Evolutionary conservation across 2,329 filamentous ascomycete species (phyloP).

Genomic region (Hypoxylon sp.): DNA sequence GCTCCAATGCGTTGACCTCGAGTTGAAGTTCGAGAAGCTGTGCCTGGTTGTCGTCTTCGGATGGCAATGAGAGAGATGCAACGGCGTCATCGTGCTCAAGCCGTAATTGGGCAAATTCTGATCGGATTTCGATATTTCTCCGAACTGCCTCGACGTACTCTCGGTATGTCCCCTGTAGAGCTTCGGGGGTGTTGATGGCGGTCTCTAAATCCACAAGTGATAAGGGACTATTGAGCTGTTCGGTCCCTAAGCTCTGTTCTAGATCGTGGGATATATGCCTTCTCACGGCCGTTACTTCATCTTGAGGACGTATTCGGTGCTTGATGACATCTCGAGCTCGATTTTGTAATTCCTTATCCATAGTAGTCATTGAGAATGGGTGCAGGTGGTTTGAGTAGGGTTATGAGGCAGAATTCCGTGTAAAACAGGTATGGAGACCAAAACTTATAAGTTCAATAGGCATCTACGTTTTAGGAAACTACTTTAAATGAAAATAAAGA

Average conservation of each 20-base stretch:
- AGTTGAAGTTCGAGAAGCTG: conserved; percentile 59
- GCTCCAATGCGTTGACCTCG: conserved; percentile 58
- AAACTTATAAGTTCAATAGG: no score
- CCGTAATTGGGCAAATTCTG: conserved; percentile 54
- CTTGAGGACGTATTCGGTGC: conserved; percentile 64
- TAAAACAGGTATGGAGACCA: no score
- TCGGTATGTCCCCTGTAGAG: conserved; percentile 58
- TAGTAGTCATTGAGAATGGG: conserved; percentile 17
- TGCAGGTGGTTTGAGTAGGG: no score
- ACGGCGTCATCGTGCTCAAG: conserved; percentile 40
- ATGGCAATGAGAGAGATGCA: conserved; percentile 32
- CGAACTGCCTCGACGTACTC: conserved; percentile 64
- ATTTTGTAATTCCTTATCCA: conserved; percentile 45
- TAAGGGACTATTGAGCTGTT: conserved; percentile 55
- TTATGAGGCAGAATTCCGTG: no score
- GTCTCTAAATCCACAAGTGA: conserved; percentile 56
- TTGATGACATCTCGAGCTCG: conserved; percentile 56
- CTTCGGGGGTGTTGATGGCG: conserved; percentile 48
- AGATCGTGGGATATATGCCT: conserved; percentile 64
- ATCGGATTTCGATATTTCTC: conserved; percentile 60
- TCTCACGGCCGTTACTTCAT: conserved; percentile 65
- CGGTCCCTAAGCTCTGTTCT: conserved; percentile 55
- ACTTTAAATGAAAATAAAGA: no score
- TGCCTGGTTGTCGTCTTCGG: conserved; percentile 39
- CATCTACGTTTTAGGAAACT: no score